A percentile compares a stretch with the other conserved stretches of the same genome.
These are phyloP conservation scores for Tolypocladium ovalisporum DNA, from an alignment of 2,329 filamentous ascomycete species.

Conservation along the genomic window DNA sequence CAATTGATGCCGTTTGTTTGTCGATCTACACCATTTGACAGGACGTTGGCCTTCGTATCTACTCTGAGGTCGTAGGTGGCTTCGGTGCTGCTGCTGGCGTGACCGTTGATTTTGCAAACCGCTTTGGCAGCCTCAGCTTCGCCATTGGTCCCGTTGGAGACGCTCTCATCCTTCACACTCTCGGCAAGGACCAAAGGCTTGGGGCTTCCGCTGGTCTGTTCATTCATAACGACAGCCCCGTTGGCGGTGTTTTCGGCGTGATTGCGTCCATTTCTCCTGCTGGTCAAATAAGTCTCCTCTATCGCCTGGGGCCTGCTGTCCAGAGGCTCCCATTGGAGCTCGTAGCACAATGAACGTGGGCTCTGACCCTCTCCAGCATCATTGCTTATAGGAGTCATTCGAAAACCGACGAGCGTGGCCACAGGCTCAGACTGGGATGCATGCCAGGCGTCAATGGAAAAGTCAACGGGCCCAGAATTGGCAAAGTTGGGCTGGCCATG, in stretches of 20 bases:
- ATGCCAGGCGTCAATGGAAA: conserved; percentile 22
- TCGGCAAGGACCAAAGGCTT: background rate
- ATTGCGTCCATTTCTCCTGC: background rate
- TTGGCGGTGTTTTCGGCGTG: background rate
- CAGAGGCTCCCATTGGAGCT: conserved; percentile 32
- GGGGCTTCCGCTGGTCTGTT: background rate
- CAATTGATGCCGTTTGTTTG: background rate
- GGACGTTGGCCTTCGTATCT: background rate
- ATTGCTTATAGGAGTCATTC: conserved; percentile 30
- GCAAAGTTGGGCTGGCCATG: conserved; percentile 11
- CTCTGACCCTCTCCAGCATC: conserved; percentile 10
- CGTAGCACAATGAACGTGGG: conserved; percentile 28
- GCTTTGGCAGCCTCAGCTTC: background rate
- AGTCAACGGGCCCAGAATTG: conserved; percentile 17
- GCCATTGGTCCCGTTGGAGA: background rate
- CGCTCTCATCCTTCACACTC: background rate
- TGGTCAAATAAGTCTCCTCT: background rate
- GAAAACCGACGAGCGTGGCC: conserved; percentile 24
- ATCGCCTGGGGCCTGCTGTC: background rate
- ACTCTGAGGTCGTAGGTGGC: background rate
- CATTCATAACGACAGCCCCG: background rate
- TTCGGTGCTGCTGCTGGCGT: background rate
- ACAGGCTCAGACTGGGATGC: conserved; percentile 15
- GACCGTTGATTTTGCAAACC: background rate
- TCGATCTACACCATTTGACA: too few species aligned